Percentiles rank a stretch among this genome's conserved stretches.
phyloP scores from a whole-genome alignment of 73 alveolate species.

The Effrenium voratum region DNA sequence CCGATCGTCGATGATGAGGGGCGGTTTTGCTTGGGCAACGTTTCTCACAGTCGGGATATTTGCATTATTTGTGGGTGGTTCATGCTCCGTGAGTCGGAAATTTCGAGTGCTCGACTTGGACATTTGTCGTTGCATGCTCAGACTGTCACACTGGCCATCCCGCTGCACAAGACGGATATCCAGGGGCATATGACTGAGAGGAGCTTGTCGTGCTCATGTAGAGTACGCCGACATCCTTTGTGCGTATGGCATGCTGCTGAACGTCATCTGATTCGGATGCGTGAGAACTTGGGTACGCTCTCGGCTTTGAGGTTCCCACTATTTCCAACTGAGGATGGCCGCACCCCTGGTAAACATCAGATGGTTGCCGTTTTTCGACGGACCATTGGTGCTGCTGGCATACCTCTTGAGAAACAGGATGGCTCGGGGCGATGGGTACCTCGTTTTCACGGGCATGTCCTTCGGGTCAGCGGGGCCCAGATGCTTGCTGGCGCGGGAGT shows the following conservation, averaged over 20 bases:
- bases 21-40: not conserved
- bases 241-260: constrained; percentile 7
- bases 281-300: not conserved
- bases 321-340: not conserved
- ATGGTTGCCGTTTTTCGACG: not conserved
- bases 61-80: not conserved
- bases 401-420: not conserved
- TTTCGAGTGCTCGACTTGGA: not conserved
- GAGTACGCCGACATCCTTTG: not conserved
- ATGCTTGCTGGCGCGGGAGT: not conserved
- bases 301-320: not conserved
- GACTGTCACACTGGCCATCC: not conserved
- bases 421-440: not conserved
- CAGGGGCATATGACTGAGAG: not conserved
- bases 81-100: not conserved
- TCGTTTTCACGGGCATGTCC: not conserved
- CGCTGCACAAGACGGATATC: not conserved
- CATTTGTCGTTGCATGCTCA: not conserved
- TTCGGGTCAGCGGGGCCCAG: constrained; percentile 9
- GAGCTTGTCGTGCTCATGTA: not conserved
- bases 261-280: not conserved
- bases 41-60: not conserved
- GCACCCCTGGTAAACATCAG: not conserved
- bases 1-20: not conserved
- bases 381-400: not conserved